phyloP scores from a whole-genome alignment of 2,329 filamentous ascomycete genomes.

The Hypoxylon sp. region DNA sequence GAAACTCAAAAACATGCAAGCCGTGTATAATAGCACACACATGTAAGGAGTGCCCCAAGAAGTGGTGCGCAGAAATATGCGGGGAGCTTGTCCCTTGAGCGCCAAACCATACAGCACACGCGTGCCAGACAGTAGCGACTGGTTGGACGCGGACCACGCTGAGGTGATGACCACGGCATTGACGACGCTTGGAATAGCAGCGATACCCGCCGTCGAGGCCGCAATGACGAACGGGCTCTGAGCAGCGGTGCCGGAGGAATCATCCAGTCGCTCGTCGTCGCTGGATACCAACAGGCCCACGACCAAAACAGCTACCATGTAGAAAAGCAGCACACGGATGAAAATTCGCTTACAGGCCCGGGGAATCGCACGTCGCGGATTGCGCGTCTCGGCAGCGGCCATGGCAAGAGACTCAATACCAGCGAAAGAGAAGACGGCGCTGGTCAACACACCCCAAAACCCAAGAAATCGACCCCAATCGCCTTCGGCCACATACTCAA shows the following conservation, averaged over 20 bases:
- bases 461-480: slow-evolving; percentile 69
- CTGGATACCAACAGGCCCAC: slow-evolving; percentile 68
- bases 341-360: slow-evolving; percentile 66
- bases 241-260: slow-evolving; percentile 56
- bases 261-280: slow-evolving; percentile 58
- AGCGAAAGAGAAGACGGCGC: slow-evolving; percentile 57
- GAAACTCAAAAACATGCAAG: slow-evolving; percentile 66
- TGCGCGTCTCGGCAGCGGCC: slow-evolving; percentile 63
- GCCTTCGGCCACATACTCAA: slow-evolving; percentile 68
- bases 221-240: slow-evolving; percentile 76
- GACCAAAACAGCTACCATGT: slow-evolving; percentile 63
- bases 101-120: slow-evolving; percentile 68
- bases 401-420: slow-evolving; percentile 62
- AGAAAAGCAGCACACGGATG: slow-evolving; percentile 64
- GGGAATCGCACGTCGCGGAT: slow-evolving; percentile 58
- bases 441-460: slow-evolving; percentile 61
- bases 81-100: slow-evolving; percentile 65
- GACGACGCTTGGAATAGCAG: slow-evolving; percentile 73
- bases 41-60: slow-evolving; percentile 65
- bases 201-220: slow-evolving; percentile 71
- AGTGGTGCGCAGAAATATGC: slow-evolving; percentile 62
- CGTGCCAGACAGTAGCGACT: slow-evolving; percentile 67
- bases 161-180: slow-evolving; percentile 80
- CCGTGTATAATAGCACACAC: slow-evolving; percentile 61
- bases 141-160: slow-evolving; percentile 74